These are phyloP conservation scores for Microcyclospora pomicola DNA, from an alignment of 2,329 filamentous ascomycete species.

Conservation along the genomic window DNA sequence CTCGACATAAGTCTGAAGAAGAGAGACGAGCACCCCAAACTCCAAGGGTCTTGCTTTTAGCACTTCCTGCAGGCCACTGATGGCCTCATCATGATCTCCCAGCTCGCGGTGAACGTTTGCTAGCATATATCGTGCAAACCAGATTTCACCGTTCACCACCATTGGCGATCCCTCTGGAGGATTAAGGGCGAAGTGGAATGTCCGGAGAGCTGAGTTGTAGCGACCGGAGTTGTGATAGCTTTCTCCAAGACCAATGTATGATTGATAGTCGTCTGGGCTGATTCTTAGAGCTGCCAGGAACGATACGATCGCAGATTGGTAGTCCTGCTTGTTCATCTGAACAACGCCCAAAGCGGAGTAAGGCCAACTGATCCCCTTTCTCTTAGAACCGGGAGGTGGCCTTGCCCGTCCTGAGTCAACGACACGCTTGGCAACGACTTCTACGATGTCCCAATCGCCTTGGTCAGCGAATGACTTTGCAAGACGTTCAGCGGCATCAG, in stretches of 20 bases:
- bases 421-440: constrained; percentile 78
- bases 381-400: constrained; percentile 81
- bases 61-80: constrained; percentile 61
- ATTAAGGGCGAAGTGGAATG: constrained; percentile 71
- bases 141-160: constrained; percentile 53
- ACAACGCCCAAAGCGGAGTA: constrained; percentile 88
- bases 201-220: constrained; percentile 86
- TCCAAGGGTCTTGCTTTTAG: constrained; percentile 55
- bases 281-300: constrained; percentile 84
- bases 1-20: constrained; percentile 80
- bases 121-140: constrained; percentile 96
- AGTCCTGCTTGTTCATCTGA: constrained; percentile 88
- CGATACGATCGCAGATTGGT: constrained; percentile 72
- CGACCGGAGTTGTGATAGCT: constrained; percentile 90
- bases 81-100: constrained; percentile 76
- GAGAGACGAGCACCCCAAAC: constrained; percentile 72
- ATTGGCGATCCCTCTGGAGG: constrained; percentile 49
- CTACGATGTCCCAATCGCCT: constrained; percentile 91
- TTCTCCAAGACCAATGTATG: constrained; percentile 92
- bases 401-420: constrained; percentile 90
- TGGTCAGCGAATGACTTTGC: constrained; percentile 77
- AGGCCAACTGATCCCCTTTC: constrained; percentile 88
- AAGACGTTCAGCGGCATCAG: constrained; percentile 74
- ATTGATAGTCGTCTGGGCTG: constrained; percentile 77
- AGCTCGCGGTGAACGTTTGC: constrained; percentile 88